A percentile compares a stretch with the other conserved stretches of the same genome.
Conservation (phyloP, 371 early-diverging fungal genomes). For the Amoeboradix gromovi region DNA sequence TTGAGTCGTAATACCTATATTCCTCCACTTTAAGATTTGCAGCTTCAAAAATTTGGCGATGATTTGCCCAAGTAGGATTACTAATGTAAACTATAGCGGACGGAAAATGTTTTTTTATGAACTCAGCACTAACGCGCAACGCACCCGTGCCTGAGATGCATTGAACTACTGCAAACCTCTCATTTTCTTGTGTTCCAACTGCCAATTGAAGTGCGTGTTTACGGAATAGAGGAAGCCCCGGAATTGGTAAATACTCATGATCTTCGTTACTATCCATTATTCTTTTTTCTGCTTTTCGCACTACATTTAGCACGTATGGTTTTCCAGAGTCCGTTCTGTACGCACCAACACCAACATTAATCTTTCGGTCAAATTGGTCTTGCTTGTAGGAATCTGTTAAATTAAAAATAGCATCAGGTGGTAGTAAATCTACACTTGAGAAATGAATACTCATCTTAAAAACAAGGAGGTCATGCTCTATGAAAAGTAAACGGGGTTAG, state of each 20-base stretch:
- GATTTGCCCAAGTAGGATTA: conserved; percentile 90
- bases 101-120: conserved; percentile 20
- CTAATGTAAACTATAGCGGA: conserved; percentile 44
- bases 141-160: conserved; percentile 91
- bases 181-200: conserved; percentile 53
- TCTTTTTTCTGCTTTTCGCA: conserved; percentile 52
- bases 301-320: conserved; percentile 79
- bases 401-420: conserved; percentile 68
- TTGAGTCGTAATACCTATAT: conserved; percentile 62
- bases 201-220: conserved; percentile 78
- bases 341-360: conserved; percentile 87
- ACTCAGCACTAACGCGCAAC: conserved; percentile 48
- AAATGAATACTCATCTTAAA: too few relatives aligned
- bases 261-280: conserved; percentile 25
- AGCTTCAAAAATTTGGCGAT: conserved; percentile 48
- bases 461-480: too few relatives aligned
- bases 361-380: conserved; percentile 41
- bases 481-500: too few relatives aligned
- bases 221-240: conserved; percentile 39
- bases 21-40: conserved; percentile 46
- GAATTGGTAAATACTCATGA: conserved; percentile 79
- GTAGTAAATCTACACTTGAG: conserved; percentile 31
- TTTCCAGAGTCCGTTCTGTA: conserved; percentile 67
- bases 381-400: conserved; percentile 48
- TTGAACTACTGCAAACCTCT: conserved; percentile 31